Percentiles rank a stretch among this genome's conserved stretches.
Conservation (phyloP, 2,329 filamentous ascomycete genomes). For the Alternaria postmessia region DNA sequence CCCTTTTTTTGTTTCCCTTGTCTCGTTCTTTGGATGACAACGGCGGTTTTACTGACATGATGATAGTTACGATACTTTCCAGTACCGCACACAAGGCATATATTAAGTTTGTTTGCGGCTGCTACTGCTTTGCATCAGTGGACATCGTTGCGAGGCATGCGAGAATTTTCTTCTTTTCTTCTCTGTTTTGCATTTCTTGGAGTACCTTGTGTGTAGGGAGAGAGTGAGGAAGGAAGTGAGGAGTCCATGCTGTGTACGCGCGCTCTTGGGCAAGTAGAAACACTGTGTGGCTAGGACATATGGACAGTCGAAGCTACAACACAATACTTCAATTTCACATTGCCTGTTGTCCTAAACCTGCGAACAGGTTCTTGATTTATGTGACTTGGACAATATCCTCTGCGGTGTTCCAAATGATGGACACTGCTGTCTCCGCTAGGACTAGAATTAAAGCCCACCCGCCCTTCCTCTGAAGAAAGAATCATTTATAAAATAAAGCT, state of each 20-base stretch:
- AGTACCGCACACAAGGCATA: constrained; percentile 87
- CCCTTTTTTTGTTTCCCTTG: not conserved
- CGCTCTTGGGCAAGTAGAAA: not conserved
- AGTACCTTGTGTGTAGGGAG: not conserved
- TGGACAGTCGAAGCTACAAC: no score
- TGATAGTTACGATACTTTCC: constrained; percentile 80
- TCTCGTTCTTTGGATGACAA: not conserved
- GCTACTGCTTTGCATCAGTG: not conserved
- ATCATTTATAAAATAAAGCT: no score
- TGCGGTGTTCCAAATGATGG: no score
- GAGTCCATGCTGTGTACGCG: not conserved
- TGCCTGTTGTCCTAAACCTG: no score
- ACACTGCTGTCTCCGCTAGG: no score
- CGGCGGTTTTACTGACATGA: not conserved
- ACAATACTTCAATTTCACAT: no score
- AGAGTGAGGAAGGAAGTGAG: not conserved
- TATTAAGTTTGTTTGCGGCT: constrained; percentile 62
- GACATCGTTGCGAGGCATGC: not conserved
- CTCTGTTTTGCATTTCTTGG: not conserved
- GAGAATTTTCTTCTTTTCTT: not conserved
- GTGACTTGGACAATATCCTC: no score
- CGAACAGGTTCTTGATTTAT: no score
- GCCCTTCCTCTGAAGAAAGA: no score
- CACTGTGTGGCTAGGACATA: not conserved
- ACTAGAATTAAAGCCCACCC: no score